Evolutionary conservation across 2,329 filamentous ascomycete species (phyloP).

Genomic region (Calonectria hawksworthii): DNA sequence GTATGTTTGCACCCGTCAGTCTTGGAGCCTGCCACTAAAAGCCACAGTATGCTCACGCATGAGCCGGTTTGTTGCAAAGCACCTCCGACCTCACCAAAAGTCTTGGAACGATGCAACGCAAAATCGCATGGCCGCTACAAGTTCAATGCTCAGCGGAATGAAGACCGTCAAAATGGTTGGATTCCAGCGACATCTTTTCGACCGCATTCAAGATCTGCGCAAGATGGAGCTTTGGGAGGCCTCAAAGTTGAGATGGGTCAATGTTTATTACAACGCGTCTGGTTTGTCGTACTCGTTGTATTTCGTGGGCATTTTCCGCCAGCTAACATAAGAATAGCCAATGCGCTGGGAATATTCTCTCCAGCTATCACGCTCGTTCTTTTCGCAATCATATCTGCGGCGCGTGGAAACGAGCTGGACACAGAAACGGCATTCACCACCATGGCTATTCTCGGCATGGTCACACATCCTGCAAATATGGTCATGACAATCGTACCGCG

Average conservation of each 20-base stretch:
- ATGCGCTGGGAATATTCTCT: background rate
- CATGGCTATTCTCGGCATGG: background rate
- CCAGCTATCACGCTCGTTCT: background rate
- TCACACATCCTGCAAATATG: background rate
- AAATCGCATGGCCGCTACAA: background rate
- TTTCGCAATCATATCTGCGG: background rate
- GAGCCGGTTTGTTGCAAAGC: background rate
- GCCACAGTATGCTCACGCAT: background rate
- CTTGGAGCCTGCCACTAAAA: background rate
- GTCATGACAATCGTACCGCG: background rate
- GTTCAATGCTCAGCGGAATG: background rate
- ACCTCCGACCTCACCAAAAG: background rate
- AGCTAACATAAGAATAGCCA: background rate
- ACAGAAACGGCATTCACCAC: background rate
- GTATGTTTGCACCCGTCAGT: background rate
- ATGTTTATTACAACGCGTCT: background rate
- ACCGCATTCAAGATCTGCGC: background rate
- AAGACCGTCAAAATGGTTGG: background rate
- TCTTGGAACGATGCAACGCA: background rate
- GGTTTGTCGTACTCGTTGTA: background rate
- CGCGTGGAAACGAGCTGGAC: background rate
- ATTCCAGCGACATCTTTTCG: background rate
- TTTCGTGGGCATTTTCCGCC: background rate
- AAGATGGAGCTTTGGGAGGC: background rate
- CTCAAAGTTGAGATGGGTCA: background rate